These are phyloP conservation scores for Nicotiana rustica DNA, from an alignment of 305 asterid genomes.

Conservation along the genomic window DNA sequence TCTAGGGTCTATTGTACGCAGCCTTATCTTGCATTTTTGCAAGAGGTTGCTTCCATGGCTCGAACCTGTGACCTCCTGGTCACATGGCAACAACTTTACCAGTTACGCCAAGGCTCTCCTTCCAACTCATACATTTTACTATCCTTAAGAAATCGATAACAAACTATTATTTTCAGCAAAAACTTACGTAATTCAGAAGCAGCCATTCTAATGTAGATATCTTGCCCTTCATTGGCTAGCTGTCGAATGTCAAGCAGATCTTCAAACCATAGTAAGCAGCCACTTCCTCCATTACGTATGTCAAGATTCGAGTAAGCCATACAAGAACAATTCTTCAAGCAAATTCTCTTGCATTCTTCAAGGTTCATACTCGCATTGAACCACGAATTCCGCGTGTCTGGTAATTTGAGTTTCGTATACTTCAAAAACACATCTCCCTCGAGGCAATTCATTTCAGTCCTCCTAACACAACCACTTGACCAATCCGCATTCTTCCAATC, in stretches of 20 bases:
- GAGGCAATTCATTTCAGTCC: conserved; percentile 33
- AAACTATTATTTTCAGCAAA: not conserved
- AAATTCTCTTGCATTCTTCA: conserved; percentile 33
- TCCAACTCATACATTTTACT: not conserved
- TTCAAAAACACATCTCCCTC: conserved; percentile 40
- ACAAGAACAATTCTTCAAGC: conserved; percentile 43
- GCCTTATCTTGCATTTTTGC: too few species aligned
- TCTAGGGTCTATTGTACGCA: too few species aligned
- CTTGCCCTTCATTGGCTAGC: conserved; percentile 33
- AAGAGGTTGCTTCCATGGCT: too few species aligned
- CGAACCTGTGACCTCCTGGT: too few species aligned
- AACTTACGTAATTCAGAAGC: conserved; percentile 43
- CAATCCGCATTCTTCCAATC: conserved; percentile 38
- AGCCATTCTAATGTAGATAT: conserved; percentile 42
- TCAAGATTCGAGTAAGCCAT: conserved; percentile 43
- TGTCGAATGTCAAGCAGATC: conserved; percentile 41
- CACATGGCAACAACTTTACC: too few species aligned
- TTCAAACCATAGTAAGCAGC: conserved; percentile 47
- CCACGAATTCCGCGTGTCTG: conserved; percentile 33
- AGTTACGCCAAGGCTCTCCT: too few species aligned
- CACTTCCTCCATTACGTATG: conserved; percentile 39
- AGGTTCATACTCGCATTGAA: conserved; percentile 34
- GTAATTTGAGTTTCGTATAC: conserved; percentile 39
- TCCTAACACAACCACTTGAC: conserved; percentile 41
- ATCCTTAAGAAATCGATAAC: conserved; percentile 12